phyloP scores from a whole-genome alignment of 2,329 filamentous ascomycete genomes.

The Aspergillus neoniger region DNA sequence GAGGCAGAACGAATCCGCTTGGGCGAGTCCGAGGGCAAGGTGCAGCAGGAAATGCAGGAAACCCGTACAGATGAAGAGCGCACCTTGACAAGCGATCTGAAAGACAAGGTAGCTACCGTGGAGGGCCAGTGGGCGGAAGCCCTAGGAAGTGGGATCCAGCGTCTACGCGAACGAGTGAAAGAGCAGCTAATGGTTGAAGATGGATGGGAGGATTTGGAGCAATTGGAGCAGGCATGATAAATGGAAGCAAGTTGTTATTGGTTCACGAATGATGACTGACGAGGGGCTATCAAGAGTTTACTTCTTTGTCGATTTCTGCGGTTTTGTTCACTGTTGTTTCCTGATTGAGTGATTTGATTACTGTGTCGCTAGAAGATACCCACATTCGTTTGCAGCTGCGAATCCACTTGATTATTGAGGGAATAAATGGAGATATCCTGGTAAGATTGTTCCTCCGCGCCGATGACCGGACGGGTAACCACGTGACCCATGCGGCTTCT shows the following conservation, averaged over 20 bases:
- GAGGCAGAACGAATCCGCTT: conserved; percentile 63
- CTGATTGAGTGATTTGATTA: conserved; percentile 16
- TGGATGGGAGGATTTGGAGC: conserved; percentile 83
- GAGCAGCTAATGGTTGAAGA: conserved; percentile 72
- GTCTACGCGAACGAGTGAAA: conserved; percentile 72
- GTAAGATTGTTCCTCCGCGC: conserved; percentile 1
- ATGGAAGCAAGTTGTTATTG: background rate
- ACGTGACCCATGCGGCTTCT: conserved; percentile 28
- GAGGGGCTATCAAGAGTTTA: conserved; percentile 35
- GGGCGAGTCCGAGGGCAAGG: conserved; percentile 46
- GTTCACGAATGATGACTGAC: background rate
- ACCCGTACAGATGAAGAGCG: conserved; percentile 68
- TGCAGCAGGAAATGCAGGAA: conserved; percentile 53
- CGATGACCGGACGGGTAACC: background rate
- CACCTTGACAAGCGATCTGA: conserved; percentile 77
- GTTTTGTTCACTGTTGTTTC: conserved; percentile 9
- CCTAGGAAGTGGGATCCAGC: conserved; percentile 73
- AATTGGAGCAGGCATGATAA: conserved; percentile 43
- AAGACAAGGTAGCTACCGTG: conserved; percentile 88
- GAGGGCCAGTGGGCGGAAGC: conserved; percentile 90
- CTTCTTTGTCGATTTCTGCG: background rate
- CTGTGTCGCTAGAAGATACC: conserved; percentile 17
- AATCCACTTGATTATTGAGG: conserved; percentile 2
- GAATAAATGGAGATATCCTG: background rate
- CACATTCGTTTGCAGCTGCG: conserved; percentile 22